Percentiles rank a stretch among this genome's conserved stretches.
Conservation (phyloP, 2,329 filamentous ascomycete genomes). For the Pleurostoma richardsiae region DNA sequence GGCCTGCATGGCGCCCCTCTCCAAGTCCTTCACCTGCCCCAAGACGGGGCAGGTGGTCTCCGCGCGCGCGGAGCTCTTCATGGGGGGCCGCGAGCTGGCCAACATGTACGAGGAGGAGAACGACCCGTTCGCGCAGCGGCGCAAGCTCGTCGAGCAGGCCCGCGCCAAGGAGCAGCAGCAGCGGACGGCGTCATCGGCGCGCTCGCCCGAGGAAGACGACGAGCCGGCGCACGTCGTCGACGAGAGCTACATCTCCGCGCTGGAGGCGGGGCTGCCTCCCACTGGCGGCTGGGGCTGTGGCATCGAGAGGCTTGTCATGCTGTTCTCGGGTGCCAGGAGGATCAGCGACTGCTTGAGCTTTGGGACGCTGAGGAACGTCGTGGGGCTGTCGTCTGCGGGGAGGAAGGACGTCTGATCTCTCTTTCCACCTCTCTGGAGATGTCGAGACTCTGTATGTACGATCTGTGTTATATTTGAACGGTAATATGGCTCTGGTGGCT, state of each 20-base stretch:
- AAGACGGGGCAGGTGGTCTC: slow-evolving; percentile 66
- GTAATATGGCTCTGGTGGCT: too few species aligned
- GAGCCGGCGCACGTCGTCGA: slow-evolving; percentile 52
- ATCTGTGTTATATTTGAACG: too few species aligned
- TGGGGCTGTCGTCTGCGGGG: slow-evolving; percentile 37
- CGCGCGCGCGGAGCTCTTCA: slow-evolving; percentile 80
- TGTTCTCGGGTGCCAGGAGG: slow-evolving; percentile 71
- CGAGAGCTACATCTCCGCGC: slow-evolving; percentile 75
- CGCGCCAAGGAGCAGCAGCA: slow-evolving; percentile 19
- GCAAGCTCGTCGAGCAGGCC: slow-evolving; percentile 65
- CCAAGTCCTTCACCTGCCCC: slow-evolving; percentile 77
- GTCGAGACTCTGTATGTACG: too few species aligned
- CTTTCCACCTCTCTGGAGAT: too few species aligned
- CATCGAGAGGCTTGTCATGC: slow-evolving; percentile 85
- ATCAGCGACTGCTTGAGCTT: slow-evolving; percentile 88
- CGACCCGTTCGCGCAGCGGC: slow-evolving; percentile 76
- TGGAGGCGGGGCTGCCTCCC: slow-evolving; percentile 89
- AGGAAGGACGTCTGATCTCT: neutral
- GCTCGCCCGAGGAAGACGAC: slow-evolving; percentile 27
- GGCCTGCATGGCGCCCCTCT: slow-evolving; percentile 82
- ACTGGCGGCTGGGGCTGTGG: slow-evolving; percentile 97
- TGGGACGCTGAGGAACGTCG: slow-evolving; percentile 71
- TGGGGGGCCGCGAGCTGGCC: slow-evolving; percentile 74
- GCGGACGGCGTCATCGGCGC: slow-evolving; percentile 4
- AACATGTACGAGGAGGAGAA: slow-evolving; percentile 99